Percentiles rank a stretch among this genome's conserved stretches.
Evolutionary conservation across 2,329 filamentous ascomycete genomes (phyloP).

Genomic region (Colletotrichum noveboracense): DNA sequence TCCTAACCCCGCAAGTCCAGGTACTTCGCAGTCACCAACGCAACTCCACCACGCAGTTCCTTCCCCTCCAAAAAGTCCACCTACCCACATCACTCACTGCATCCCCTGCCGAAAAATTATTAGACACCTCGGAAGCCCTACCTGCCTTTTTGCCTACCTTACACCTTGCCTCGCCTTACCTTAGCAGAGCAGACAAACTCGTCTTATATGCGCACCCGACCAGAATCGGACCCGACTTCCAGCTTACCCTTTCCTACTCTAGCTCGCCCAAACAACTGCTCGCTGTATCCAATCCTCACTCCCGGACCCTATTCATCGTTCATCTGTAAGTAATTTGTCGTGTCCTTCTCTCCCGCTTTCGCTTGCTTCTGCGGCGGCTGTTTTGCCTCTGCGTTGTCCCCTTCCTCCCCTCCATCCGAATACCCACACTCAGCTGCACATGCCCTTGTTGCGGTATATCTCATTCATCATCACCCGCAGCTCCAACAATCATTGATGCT

Average conservation of each 20-base stretch:
- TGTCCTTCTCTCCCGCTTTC: neutral
- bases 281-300: neutral
- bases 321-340: slow-evolving; percentile 14
- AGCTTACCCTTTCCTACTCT: slow-evolving; percentile 18
- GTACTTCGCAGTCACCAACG: slow-evolving; percentile 13
- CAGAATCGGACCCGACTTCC: slow-evolving; percentile 13
- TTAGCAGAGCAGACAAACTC: neutral
- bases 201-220: slow-evolving; percentile 17
- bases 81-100: slow-evolving; percentile 20
- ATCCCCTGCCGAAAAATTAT: slow-evolving; percentile 22
- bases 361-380: neutral
- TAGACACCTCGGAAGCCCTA: slow-evolving; percentile 23
- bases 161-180: neutral
- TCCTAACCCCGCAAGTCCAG: slow-evolving; percentile 1
- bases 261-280: neutral
- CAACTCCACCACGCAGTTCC: slow-evolving; percentile 11
- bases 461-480: slow-evolving; percentile 2
- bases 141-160: slow-evolving; percentile 10
- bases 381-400: neutral
- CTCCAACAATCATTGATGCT: neutral
- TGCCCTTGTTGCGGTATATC: slow-evolving; percentile 17
- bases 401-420: neutral
- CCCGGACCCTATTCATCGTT: neutral
- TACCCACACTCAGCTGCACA: slow-evolving; percentile 17
- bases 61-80: slow-evolving; percentile 21